These are phyloP conservation scores for Macaranga tanarius DNA, from an alignment of 441 rosid species.

Conservation along the genomic window DNA sequence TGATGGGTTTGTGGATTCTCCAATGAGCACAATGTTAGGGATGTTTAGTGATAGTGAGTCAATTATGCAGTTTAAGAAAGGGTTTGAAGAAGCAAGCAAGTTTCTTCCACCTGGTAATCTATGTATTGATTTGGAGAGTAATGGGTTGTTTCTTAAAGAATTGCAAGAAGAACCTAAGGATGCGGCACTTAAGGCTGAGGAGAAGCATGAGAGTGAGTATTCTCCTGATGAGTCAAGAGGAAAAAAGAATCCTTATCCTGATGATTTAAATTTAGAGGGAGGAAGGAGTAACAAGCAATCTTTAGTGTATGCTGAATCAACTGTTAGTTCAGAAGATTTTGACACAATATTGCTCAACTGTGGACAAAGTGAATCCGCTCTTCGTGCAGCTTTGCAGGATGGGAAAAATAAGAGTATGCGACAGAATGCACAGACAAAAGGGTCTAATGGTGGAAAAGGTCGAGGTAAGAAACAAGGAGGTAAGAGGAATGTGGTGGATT, in stretches of 20 bases:
- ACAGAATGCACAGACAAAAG: conserved; percentile 33
- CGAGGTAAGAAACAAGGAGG: conserved; percentile 39
- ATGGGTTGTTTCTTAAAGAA: conserved; percentile 29
- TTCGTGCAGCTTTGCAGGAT: conserved; percentile 46
- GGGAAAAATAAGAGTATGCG: conserved; percentile 29
- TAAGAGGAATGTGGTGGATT: conserved; percentile 48
- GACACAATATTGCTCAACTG: conserved; percentile 49
- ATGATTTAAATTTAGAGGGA: conserved; percentile 31
- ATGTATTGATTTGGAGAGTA: conserved; percentile 33
- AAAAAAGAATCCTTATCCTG: conserved; percentile 45
- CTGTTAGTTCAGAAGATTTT: conserved; percentile 43
- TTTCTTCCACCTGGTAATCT: conserved; percentile 59
- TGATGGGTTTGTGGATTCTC: conserved; percentile 30
- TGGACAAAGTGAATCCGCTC: conserved; percentile 40
- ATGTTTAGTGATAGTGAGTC: conserved; percentile 49
- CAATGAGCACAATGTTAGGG: conserved; percentile 38
- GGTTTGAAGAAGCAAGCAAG: conserved; percentile 77
- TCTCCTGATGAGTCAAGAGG: conserved; percentile 26
- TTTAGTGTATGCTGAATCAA: conserved; percentile 34
- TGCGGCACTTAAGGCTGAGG: conserved; percentile 23
- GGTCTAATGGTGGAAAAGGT: conserved; percentile 32
- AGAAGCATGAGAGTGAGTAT: conserved; percentile 32
- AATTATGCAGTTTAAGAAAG: conserved; percentile 62
- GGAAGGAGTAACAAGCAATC: conserved; percentile 51
- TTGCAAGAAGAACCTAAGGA: conserved; percentile 21